Evolutionary conservation across 1,139 yeast genomes (phyloP).

Genomic region (Candida albicans): DNA sequence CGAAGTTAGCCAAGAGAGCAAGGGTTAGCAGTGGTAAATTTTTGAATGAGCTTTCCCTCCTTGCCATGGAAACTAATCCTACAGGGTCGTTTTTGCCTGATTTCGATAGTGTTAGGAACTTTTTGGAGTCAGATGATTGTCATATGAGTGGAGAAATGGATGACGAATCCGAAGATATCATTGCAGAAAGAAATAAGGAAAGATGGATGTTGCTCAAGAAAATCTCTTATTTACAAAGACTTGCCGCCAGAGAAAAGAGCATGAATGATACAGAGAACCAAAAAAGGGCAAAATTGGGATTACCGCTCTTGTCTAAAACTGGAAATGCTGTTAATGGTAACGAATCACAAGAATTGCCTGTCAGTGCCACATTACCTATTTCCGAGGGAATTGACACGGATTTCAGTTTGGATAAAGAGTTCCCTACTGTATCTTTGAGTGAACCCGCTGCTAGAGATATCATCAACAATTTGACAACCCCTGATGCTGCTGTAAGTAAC

Average conservation of each 20-base stretch:
- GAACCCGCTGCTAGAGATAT: conserved; percentile 48
- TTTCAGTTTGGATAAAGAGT: conserved; percentile 18
- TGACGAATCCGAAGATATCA: conserved; percentile 40
- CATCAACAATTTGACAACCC: conserved; percentile 37
- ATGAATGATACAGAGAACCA: conserved; percentile 33
- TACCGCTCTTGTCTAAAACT: conserved; percentile 17
- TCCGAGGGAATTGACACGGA: conserved; percentile 10
- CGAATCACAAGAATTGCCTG: background rate
- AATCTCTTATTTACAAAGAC: conserved; percentile 64
- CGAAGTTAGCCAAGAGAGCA: conserved; percentile 46
- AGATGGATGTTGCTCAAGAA: conserved; percentile 71
- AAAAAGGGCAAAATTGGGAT: conserved; percentile 36
- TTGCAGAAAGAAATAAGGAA: conserved; percentile 52
- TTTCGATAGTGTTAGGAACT: conserved; percentile 53
- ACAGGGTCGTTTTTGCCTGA: conserved; percentile 53
- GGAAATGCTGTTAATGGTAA: conserved; percentile 2
- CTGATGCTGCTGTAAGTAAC: conserved; percentile 34
- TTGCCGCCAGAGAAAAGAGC: conserved; percentile 47
- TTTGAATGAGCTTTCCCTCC: conserved; percentile 54
- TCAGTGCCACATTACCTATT: background rate
- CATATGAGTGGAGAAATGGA: conserved; percentile 37
- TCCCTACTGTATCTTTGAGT: conserved; percentile 49
- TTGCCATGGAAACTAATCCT: conserved; percentile 41
- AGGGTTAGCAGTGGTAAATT: conserved; percentile 55
- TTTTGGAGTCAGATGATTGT: conserved; percentile 48